Base-by-base conservation (phyloP, 2,329 filamentous ascomycete species). In the Clonostachys rhizophaga region DNA sequence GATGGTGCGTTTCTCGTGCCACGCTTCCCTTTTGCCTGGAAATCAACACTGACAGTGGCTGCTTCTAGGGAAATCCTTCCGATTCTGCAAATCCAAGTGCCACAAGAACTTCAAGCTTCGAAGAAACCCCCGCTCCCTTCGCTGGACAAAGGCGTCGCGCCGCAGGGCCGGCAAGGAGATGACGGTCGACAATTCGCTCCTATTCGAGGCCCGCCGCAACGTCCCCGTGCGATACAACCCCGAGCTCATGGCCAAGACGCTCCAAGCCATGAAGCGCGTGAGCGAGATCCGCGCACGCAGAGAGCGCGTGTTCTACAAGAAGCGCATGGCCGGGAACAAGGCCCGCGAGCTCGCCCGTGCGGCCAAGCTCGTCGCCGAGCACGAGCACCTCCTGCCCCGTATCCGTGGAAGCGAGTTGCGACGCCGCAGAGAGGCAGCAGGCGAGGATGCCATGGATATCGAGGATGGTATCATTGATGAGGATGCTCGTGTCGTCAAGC, bases 71-170 rank as follows among this genome's bases (percentile, higher is more conserved):
- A 40, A 62, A 70, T 68, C 51, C 70, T 83, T 83, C 58, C 68
- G 79, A 47, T 84, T 84, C 67, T 84, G 79, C 62, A 68, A 75
- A 47, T 75, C 68, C 56, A 78, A 82, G 66, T 82, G 79, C 65
- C 78, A 79, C 64, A 74, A 74, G 60, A 86, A 84, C 68, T 72
- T 74, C 49, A 49, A 50, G 6, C 43, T 34, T 33, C 33, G 44
- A 89, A 86, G 94, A 56, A 96, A 97, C 73, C 91, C 92, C 35
- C 85, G 92, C 66, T 96, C 96, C 71, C 82, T 97, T 58, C 94
- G 91, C 71, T 96, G 92, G 94, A 96, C 92, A 52, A 96, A 96
- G 78, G 84, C 89, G 45, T 92, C 91, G 79, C 87, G 91, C 62
- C 86, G 86, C 64, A 66, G 65, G 16, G 86, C 87, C 49, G 89